Evolutionary conservation across 768 basidiomycete genomes (phyloP), one percentile per base, ranked within the genome.

Genomic region (Pleurotus tuber-regium): DNA sequence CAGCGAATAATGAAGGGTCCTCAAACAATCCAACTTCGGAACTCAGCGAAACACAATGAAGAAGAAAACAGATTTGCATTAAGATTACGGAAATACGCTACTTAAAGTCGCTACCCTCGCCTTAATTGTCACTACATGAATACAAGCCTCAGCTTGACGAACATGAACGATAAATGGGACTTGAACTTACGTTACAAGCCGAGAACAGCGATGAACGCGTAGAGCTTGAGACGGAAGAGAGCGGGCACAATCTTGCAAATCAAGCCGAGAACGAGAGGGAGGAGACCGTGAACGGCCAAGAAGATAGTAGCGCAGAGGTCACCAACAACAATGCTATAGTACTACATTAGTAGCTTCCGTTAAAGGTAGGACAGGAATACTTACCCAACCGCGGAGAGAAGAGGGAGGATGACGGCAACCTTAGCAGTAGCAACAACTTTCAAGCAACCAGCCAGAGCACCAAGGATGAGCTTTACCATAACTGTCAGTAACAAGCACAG

Each of bases 381-480:
- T 38, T 55, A 63, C 64, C 54, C 56, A 50, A 65, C 56, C 3
- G 18, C 35, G 26, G 40, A 46, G 28, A 63, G 40, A 24, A 63
- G 38, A n/a, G 53, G 48, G 7, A 54, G 18, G 24, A 63, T 48
- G 14, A 51, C 41, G 7, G 43, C 52, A 25, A 36, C 24, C 6
- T 59, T 50, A 7, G 54, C 41, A 16, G 12, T 43, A 2, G 35
- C 52, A 4, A 59, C 57, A 29, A 57, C 36, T 4, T 16, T 30
- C 14, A 52, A 11, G 26, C 63, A 56, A 4, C 47, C 36, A 10
- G 10, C 39, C 4, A 66, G 52, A 35, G 59, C 49, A 16, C 52
- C 44, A 47, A 59, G 42, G 39, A 66, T 41, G 21, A 64, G 51
- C 63, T 64, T 47, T 11, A 31, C 16, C 25, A 43, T 19, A 31